These are phyloP conservation scores for Debaryomyces coudertii DNA, from an alignment of 1,139 yeast species.

Conservation along the genomic window DNA sequence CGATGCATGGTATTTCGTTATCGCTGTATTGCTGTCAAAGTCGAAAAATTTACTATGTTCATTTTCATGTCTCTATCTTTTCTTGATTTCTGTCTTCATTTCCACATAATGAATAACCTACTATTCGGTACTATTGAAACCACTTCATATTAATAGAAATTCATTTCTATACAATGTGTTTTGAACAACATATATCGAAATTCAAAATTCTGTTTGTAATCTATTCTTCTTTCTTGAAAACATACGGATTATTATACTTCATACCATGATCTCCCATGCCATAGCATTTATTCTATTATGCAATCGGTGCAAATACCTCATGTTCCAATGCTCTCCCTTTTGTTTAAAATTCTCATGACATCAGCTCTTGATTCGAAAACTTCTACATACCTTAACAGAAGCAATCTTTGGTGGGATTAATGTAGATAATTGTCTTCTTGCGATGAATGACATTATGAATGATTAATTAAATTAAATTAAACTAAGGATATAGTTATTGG, in stretches of 20 bases:
- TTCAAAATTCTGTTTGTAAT: too few relatives aligned
- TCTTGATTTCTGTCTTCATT: too few relatives aligned
- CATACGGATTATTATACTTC: not conserved
- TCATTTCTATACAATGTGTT: too few relatives aligned
- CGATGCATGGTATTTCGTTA: too few relatives aligned
- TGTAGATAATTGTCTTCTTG: slow-evolving; percentile 92
- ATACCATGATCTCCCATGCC: not conserved
- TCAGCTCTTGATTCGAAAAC: slow-evolving; percentile 1
- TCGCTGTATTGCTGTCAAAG: too few relatives aligned
- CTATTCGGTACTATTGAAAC: too few relatives aligned
- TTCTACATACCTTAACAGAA: slow-evolving; percentile 78
- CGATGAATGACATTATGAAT: slow-evolving; percentile 71
- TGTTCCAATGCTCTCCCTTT: slow-evolving; percentile 1
- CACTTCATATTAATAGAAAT: too few relatives aligned
- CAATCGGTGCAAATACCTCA: not conserved
- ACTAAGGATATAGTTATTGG: not conserved
- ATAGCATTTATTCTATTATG: not conserved
- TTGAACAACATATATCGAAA: too few relatives aligned
- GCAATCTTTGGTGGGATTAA: slow-evolving; percentile 99
- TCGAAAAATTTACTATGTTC: too few relatives aligned
- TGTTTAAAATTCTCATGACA: slow-evolving; percentile 4
- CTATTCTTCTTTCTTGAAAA: too few relatives aligned
- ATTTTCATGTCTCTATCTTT: too few relatives aligned
- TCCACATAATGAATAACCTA: too few relatives aligned
- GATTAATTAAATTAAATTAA: slow-evolving; percentile 4